These are phyloP conservation scores for Plasmodium vivax DNA, from an alignment of 169 alveolate genomes.

Conservation along the genomic window DNA sequence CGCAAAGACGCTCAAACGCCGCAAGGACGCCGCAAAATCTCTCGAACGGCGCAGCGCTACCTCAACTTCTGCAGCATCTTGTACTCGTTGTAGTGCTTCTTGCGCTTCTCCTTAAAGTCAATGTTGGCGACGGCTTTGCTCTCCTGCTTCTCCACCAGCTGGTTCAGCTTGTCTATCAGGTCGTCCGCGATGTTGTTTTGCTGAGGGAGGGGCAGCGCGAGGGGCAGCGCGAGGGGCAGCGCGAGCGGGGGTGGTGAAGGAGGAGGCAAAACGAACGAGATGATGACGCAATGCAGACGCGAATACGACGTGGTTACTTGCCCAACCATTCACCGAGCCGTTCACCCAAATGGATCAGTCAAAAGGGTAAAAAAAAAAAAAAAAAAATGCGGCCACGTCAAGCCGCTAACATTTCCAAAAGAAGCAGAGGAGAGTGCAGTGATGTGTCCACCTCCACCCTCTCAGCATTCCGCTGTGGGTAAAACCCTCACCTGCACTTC, in stretches of 20 bases:
- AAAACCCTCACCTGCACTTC: constrained; percentile 36
- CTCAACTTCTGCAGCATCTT: constrained; percentile 72
- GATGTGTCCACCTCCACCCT: not conserved
- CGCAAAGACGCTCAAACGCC: not conserved
- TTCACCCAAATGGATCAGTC: not conserved
- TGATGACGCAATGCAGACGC: too few species aligned
- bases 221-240: not conserved
- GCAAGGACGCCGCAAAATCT: too few species aligned
- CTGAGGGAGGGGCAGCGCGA: not conserved
- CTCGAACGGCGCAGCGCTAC: not conserved
- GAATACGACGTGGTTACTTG: not conserved
- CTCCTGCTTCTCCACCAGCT: constrained; percentile 71
- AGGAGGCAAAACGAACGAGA: not conserved
- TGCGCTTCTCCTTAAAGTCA: constrained; percentile 73
- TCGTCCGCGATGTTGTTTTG: constrained; percentile 63
- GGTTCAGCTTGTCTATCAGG: constrained; percentile 60
- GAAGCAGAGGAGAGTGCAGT: not conserved
- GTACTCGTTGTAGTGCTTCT: constrained; percentile 70
- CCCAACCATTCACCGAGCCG: not conserved
- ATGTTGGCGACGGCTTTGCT: constrained; percentile 42
- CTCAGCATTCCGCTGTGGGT: not conserved
- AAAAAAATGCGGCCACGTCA: not conserved
- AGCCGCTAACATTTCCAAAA: not conserved
- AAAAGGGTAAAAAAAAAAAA: not conserved
- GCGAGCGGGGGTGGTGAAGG: not conserved